Percentiles rank a stretch among this genome's conserved stretches.
Conservation (phyloP, 306 rosid species). For the Biancaea sappan region DNA sequence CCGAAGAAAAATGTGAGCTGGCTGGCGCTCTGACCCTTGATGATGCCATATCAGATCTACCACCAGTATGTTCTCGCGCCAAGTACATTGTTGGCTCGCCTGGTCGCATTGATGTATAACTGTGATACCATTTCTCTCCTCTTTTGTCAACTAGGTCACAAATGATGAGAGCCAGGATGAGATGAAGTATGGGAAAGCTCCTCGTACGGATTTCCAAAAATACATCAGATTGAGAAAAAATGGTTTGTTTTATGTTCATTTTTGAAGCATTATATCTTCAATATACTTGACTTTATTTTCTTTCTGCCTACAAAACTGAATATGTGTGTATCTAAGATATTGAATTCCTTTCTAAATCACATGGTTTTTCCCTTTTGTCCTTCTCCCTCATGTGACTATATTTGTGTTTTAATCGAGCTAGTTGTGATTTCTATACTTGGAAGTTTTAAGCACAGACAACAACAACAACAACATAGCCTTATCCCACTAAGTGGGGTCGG, state of each 20-base stretch:
- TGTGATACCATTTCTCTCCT: slow-evolving; percentile 2
- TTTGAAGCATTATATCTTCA: slow-evolving; percentile 19
- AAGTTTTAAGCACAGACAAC: too few species aligned
- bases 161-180: slow-evolving; percentile 43
- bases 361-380: not conserved
- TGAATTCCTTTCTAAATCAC: not conserved
- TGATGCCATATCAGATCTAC: slow-evolving; percentile 52
- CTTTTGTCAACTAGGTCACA: slow-evolving; percentile 13
- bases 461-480: too few species aligned
- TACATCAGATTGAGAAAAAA: slow-evolving; percentile 45
- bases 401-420: not conserved
- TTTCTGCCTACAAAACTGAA: not conserved
- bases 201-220: slow-evolving; percentile 49
- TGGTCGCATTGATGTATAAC: not conserved
- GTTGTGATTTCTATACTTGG: not conserved
- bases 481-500: too few species aligned
- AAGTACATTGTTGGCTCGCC: not conserved
- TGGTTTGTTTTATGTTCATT: slow-evolving; percentile 32
- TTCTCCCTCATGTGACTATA: not conserved
- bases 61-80: slow-evolving; percentile 31
- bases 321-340: not conserved
- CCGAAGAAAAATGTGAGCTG: slow-evolving; percentile 30
- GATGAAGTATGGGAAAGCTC: slow-evolving; percentile 34
- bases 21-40: slow-evolving; percentile 37
- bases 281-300: slow-evolving; percentile 7